A percentile compares a stretch with the other conserved stretches of the same genome.
phyloP scores from a whole-genome alignment of 2,329 filamentous ascomycete genomes.

The Annulohypoxylon truncatum region DNA sequence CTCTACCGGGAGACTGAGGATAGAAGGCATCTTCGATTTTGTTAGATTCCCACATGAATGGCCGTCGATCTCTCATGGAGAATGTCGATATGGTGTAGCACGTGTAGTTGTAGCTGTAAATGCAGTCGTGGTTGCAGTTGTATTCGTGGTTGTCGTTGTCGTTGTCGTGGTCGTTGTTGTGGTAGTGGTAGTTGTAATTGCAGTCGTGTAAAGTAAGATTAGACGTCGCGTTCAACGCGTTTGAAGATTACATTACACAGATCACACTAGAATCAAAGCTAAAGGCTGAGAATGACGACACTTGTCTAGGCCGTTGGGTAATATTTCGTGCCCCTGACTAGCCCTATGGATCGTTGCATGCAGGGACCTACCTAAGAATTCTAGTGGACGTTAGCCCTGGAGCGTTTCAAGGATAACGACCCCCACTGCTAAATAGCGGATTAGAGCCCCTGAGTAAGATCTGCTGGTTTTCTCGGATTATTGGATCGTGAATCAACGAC shows the following conservation, averaged over 20 bases:
- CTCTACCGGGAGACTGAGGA: conserved; percentile 38
- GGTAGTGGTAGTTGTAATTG: no score
- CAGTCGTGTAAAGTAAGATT: no score
- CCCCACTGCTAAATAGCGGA: no score
- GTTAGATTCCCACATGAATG: background rate
- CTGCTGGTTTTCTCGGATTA: no score
- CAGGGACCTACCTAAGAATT: background rate
- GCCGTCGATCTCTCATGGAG: background rate
- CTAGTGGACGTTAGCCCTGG: background rate
- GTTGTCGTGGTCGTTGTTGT: no score
- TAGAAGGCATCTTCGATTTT: conserved; percentile 30
- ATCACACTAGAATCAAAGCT: background rate
- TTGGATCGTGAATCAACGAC: no score
- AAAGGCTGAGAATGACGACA: background rate
- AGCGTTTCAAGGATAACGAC: background rate
- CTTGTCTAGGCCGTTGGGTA: no score
- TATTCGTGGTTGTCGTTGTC: no score
- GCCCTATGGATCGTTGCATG: background rate
- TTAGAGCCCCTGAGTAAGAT: no score
- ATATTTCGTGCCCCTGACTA: no score
- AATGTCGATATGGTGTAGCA: background rate
- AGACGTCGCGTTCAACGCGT: conserved; percentile 2
- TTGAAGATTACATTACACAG: background rate
- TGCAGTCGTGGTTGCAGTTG: no score
- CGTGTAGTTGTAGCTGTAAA: background rate